A percentile compares a stretch with the other conserved stretches of the same genome.
These are phyloP conservation scores for Capsicum rhomboideum DNA, from an alignment of 257 asterid genomes.

Conservation along the genomic window DNA sequence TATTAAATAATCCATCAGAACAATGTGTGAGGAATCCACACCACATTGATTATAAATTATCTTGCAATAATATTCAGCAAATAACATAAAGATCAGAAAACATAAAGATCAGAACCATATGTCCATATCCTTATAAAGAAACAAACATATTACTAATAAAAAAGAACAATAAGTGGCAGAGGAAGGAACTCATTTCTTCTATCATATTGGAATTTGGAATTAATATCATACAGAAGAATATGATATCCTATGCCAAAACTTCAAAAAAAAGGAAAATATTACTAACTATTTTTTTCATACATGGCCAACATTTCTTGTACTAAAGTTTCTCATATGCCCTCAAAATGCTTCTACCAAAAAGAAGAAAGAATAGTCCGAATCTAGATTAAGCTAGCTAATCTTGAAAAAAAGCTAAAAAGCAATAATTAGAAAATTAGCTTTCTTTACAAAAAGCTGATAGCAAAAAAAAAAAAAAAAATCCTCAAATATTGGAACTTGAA, in stretches of 20 bases:
- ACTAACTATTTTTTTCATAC: background rate
- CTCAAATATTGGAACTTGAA: background rate
- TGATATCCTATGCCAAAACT: background rate
- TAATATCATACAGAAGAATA: background rate
- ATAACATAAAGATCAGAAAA: background rate
- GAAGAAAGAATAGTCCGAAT: background rate
- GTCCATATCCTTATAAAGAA: no score
- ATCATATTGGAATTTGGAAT: background rate
- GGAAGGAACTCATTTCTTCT: background rate
- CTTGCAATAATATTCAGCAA: background rate
- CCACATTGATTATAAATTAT: background rate
- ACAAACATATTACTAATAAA: background rate
- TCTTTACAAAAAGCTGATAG: background rate
- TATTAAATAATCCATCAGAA: background rate
- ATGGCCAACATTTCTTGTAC: background rate
- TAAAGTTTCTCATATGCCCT: background rate
- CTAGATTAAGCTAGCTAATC: background rate
- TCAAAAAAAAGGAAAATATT: background rate
- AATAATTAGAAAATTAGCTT: slow-evolving; percentile 4
- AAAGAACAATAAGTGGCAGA: background rate
- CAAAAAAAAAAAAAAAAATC: background rate
- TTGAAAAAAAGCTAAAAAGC: background rate
- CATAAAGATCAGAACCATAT: background rate
- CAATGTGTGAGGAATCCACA: background rate
- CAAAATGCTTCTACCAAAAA: no score